Percentiles rank a stretch among this genome's conserved stretches.
Conservation (phyloP, 148 eudicot species). For the Pouteria glomerata region DNA sequence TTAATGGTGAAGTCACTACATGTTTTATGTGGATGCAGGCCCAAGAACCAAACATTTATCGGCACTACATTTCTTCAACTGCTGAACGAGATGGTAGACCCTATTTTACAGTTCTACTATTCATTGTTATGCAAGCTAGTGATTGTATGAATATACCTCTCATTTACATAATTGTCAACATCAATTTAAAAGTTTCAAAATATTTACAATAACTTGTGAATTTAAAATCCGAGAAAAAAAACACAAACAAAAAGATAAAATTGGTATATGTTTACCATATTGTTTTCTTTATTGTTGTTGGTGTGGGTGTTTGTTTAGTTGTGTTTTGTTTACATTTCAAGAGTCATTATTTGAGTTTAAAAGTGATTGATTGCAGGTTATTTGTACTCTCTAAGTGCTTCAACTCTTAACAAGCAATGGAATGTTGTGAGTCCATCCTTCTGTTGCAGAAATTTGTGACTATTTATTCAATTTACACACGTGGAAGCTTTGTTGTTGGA, state of each 20-base stretch:
- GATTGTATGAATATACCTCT: background rate
- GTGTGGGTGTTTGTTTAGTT: background rate
- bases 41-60: background rate
- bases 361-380: slow-evolving; percentile 49
- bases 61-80: slow-evolving; percentile 11
- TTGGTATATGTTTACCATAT: background rate
- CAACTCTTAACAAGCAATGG: slow-evolving; percentile 93
- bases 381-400: slow-evolving; percentile 83
- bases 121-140: background rate
- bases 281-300: background rate
- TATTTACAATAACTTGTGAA: background rate
- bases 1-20: background rate
- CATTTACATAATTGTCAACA: background rate
- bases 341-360: background rate
- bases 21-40: slow-evolving; percentile 2
- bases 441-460: background rate
- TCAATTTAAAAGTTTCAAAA: background rate
- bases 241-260: background rate
- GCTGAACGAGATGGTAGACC: slow-evolving; percentile 10
- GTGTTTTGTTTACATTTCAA: background rate
- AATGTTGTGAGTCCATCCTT: slow-evolving; percentile 40
- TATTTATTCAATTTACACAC: slow-evolving; percentile 6
- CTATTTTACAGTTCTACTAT: background rate
- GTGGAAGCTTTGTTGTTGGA: background rate
- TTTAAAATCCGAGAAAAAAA: background rate